These are phyloP conservation scores for Dunaliella salina DNA, from an alignment of 163 green algal genomes.

Conservation along the genomic window DNA sequence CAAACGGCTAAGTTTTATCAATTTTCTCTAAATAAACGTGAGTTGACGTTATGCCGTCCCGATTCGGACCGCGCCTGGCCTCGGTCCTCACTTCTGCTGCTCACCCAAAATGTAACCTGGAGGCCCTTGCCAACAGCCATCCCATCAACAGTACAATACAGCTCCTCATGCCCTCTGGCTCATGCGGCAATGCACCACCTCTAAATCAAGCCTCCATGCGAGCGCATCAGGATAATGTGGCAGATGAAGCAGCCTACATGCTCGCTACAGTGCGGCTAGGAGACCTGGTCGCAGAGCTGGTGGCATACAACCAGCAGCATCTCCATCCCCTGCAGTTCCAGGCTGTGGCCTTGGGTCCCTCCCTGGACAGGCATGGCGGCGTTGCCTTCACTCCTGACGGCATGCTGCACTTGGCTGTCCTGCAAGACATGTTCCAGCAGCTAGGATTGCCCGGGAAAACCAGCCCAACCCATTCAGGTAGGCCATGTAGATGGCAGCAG, in stretches of 20 bases:
- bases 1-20: no score
- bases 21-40: no score
- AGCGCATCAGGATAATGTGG: background rate
- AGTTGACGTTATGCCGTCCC: background rate
- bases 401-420: slow-evolving; percentile 1
- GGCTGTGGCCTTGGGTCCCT: background rate
- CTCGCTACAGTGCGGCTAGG: background rate
- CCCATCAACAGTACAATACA: slow-evolving; percentile 1
- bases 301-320: background rate
- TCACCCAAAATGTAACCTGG: slow-evolving; percentile 3
- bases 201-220: no score
- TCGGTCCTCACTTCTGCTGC: background rate
- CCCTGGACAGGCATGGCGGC: slow-evolving; percentile 8
- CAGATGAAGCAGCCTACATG: background rate
- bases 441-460: background rate
- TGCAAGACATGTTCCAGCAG: background rate
- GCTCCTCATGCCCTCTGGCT: background rate
- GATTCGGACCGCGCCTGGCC: background rate
- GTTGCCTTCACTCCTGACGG: slow-evolving; percentile 2
- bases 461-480: background rate
- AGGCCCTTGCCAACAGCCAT: background rate
- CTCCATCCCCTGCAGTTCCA: background rate
- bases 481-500: background rate
- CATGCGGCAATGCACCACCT: no score
- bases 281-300: background rate